phyloP scores from a whole-genome alignment of 1,139 yeast species.

The Taiozyma sp. region DNA sequence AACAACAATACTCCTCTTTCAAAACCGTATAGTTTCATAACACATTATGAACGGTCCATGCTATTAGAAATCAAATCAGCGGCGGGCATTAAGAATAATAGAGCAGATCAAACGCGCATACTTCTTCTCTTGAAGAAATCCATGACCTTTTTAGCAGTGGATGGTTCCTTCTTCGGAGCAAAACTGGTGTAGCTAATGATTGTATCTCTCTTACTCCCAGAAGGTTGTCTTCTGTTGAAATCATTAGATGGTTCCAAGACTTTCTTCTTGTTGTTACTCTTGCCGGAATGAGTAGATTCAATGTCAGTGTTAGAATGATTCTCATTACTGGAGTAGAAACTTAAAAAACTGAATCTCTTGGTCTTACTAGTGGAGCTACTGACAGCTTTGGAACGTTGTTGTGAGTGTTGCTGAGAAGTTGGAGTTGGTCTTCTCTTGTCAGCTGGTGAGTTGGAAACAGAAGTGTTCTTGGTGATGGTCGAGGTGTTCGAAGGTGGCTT shows the following conservation, averaged over 20 bases:
- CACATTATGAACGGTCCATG: neutral
- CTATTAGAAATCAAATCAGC: neutral
- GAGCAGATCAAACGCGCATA: conserved; percentile 27
- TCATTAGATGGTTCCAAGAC: conserved; percentile 21
- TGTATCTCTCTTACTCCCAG: conserved; percentile 14
- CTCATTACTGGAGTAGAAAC: conserved; percentile 19
- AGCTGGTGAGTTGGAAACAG: conserved; percentile 8
- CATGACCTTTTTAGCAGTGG: conserved; percentile 74
- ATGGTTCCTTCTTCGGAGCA: conserved; percentile 42
- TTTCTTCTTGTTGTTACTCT: conserved; percentile 13
- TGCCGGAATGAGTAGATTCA: conserved; percentile 1
- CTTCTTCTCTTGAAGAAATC: conserved; percentile 80
- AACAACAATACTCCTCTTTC: neutral
- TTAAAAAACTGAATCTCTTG: conserved; percentile 28
- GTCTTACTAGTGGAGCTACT: conserved; percentile 12
- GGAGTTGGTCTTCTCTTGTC: conserved; percentile 16
- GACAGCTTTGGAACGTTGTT: neutral
- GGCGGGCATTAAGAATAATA: neutral
- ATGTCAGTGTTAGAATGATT: conserved; percentile 2
- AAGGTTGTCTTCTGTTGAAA: conserved; percentile 9
- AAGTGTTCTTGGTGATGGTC: conserved; percentile 12
- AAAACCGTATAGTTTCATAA: neutral
- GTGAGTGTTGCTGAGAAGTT: conserved; percentile 2
- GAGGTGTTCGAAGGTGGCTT: conserved; percentile 13
- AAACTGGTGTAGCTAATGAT: conserved; percentile 21